Conservation (phyloP, 306 rosid species). For the Sindora glabra region DNA sequence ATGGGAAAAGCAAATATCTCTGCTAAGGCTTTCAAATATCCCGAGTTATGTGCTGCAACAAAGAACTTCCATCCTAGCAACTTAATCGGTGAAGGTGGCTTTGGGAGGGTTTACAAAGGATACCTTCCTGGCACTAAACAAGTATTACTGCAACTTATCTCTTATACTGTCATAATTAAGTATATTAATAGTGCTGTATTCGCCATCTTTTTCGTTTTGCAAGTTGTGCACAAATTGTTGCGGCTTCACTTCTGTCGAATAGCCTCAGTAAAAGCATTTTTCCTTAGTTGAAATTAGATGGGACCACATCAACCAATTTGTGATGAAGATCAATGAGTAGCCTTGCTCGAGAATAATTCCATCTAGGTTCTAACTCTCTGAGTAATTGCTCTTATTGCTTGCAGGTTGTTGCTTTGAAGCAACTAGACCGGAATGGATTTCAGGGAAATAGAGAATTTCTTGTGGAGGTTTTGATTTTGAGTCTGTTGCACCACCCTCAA, state of each 20-base stretch:
- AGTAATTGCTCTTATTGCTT: not conserved
- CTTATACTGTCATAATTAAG: constrained; percentile 1
- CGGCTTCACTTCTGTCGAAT: too few relatives aligned
- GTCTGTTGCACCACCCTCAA: constrained; percentile 73
- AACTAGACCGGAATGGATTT: constrained; percentile 83
- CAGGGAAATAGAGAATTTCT: constrained; percentile 92
- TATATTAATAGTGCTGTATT: too few relatives aligned
- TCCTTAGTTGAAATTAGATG: too few relatives aligned
- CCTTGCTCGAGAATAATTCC: not conserved
- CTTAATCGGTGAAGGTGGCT: constrained; percentile 92
- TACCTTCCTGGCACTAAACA: constrained; percentile 33
- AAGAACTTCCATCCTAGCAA: constrained; percentile 50
- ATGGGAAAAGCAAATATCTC: constrained; percentile 66
- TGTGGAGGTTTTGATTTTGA: constrained; percentile 86
- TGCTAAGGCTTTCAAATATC: constrained; percentile 44
- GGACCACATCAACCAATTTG: too few relatives aligned
- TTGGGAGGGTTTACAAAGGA: constrained; percentile 85
- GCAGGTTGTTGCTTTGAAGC: constrained; percentile 86
- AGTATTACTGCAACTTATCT: constrained; percentile 28
- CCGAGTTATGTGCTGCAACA: constrained; percentile 66
- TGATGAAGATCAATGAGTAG: too few relatives aligned
- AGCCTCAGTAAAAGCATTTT: too few relatives aligned
- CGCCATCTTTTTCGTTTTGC: too few relatives aligned
- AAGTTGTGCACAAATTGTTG: too few relatives aligned
- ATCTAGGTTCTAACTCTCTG: not conserved